These are phyloP conservation scores for Glycyrrhiza uralensis DNA, from an alignment of 306 rosid species.

Conservation along the genomic window DNA sequence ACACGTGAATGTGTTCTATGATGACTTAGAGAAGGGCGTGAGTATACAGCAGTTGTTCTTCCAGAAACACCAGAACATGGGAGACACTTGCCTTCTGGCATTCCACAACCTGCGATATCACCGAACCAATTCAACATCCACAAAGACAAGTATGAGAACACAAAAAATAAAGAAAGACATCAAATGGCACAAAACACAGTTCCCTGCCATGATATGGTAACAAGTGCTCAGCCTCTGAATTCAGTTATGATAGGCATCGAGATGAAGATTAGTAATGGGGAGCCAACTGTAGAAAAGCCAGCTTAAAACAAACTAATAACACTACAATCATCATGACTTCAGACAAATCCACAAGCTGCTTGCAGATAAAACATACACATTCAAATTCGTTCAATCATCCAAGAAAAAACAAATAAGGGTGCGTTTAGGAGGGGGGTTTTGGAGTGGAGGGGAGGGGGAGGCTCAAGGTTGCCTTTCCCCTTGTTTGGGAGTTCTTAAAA, in stretches of 20 bases:
- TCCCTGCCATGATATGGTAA: background rate
- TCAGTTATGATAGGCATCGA: background rate
- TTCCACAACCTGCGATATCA: constrained; percentile 53
- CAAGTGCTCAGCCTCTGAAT: background rate
- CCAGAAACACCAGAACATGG: constrained; percentile 60
- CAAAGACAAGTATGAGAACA: background rate
- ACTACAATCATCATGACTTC: constrained; percentile 1
- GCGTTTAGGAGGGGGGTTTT: too few relatives aligned
- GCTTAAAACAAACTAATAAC: background rate
- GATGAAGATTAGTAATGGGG: background rate
- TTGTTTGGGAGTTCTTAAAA: too few relatives aligned
- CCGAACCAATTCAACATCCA: constrained; percentile 2
- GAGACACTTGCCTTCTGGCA: constrained; percentile 59
- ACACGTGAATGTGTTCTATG: constrained; percentile 44
- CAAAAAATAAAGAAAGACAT: background rate
- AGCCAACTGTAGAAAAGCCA: background rate
- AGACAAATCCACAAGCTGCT: background rate
- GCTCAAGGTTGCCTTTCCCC: too few relatives aligned
- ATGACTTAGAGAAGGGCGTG: constrained; percentile 43
- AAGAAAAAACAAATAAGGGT: background rate
- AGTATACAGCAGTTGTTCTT: constrained; percentile 45
- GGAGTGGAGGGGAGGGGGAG: too few relatives aligned
- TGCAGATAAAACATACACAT: background rate
- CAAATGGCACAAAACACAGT: background rate
- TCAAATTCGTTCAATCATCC: constrained; percentile 9